Percentiles rank a stretch among this genome's conserved stretches.
Conservation (phyloP, 805 yeast genomes). For the Starmera pachycereana region DNA sequence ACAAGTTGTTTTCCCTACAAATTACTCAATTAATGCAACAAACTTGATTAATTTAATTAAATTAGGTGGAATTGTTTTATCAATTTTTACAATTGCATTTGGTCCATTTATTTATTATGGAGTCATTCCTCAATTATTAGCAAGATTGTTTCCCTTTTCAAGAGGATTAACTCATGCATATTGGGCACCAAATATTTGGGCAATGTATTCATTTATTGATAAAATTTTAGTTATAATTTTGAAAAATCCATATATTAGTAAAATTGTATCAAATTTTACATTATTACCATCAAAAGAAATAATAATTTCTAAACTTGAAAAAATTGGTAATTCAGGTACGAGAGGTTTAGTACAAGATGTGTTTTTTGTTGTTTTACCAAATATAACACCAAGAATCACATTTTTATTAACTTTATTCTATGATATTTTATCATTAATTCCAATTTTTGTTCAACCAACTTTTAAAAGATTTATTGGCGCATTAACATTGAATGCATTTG, state of each 20-base stretch:
- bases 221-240: constrained; percentile 46
- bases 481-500: constrained; percentile 79
- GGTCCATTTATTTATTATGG: constrained; percentile 57
- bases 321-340: constrained; percentile 40
- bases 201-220: constrained; percentile 78
- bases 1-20: constrained; percentile 48
- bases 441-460: constrained; percentile 60
- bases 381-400: constrained; percentile 67
- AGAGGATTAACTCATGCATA: constrained; percentile 95
- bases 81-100: constrained; percentile 59
- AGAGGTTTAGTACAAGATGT: constrained; percentile 92
- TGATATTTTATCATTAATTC: constrained; percentile 68
- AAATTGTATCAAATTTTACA: constrained; percentile 25
- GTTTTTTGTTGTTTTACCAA: constrained; percentile 69
- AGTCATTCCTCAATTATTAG: constrained; percentile 53
- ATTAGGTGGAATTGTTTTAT: constrained; percentile 52
- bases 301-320: constrained; percentile 19
- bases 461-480: constrained; percentile 75
- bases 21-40: constrained; percentile 19
- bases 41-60: constrained; percentile 37
- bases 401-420: constrained; percentile 76
- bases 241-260: constrained; percentile 26
- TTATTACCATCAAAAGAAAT: constrained; percentile 22
- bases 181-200: constrained; percentile 99
- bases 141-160: constrained; percentile 82